These are phyloP conservation scores for Phytopythium montanum DNA, from an alignment of 352 stramenopile genomes.

Conservation along the genomic window DNA sequence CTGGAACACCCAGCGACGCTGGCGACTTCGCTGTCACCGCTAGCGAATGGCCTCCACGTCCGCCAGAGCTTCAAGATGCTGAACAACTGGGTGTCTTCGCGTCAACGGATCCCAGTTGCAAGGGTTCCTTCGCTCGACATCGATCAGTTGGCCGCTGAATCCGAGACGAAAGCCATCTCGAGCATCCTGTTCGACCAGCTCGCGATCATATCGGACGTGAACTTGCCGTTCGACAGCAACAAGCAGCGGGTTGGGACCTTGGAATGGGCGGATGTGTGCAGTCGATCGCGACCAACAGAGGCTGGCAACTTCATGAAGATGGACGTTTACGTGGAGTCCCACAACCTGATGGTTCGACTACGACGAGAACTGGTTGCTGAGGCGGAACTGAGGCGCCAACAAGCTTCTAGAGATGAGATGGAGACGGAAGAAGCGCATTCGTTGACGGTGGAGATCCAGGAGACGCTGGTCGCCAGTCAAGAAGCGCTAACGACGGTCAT, in stretches of 20 bases:
- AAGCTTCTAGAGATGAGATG: conserved; percentile 14
- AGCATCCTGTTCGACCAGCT: conserved; percentile 59
- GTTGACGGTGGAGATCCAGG: conserved; percentile 13
- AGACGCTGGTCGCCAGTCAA: conserved; percentile 9
- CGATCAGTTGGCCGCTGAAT: conserved; percentile 13
- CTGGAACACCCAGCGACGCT: conserved; percentile 51
- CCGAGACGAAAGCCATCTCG: conserved; percentile 38
- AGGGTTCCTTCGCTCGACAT: conserved; percentile 26
- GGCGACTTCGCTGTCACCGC: conserved; percentile 27
- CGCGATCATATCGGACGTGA: conserved; percentile 23
- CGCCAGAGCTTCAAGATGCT: conserved; percentile 46
- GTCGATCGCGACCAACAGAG: not conserved
- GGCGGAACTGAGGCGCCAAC: conserved; percentile 18
- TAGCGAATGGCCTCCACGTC: conserved; percentile 39
- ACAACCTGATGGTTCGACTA: conserved; percentile 35
- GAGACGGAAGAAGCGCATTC: conserved; percentile 24
- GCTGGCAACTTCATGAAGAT: conserved; percentile 22
- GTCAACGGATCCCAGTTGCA: conserved; percentile 38
- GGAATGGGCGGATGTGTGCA: conserved; percentile 24
- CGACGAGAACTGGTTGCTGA: conserved; percentile 31
- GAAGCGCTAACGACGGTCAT: conserved; percentile 1
- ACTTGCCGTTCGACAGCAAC: conserved; percentile 24
- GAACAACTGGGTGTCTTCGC: conserved; percentile 50
- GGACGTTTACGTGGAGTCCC: conserved; percentile 34
- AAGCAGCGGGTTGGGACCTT: conserved; percentile 29